Conservation (phyloP, 148 eudicot species). For the Cornus controversa region DNA sequence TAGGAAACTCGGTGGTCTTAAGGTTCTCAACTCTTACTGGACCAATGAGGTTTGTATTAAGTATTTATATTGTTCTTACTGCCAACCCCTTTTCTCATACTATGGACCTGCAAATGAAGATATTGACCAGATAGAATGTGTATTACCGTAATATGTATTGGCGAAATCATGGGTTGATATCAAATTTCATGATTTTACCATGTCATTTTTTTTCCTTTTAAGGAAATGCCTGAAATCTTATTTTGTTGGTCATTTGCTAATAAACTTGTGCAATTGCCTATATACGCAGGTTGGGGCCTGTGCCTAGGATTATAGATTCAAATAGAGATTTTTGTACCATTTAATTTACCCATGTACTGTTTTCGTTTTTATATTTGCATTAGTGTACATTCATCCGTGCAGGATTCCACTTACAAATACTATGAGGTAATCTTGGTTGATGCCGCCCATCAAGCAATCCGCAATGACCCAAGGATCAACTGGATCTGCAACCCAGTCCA, state of each 20-base stretch:
- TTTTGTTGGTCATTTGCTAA: neutral
- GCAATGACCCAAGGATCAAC: slow-evolving; percentile 53
- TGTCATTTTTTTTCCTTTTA: neutral
- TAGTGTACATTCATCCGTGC: neutral
- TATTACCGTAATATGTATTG: neutral
- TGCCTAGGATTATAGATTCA: neutral
- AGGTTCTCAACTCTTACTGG: slow-evolving; percentile 52
- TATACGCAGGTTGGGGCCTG: neutral
- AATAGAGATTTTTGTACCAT: neutral
- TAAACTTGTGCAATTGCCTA: neutral
- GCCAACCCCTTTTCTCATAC: neutral
- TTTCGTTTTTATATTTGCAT: neutral
- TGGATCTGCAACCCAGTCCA: slow-evolving; percentile 61
- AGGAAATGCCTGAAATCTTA: neutral
- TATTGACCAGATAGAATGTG: too few species aligned
- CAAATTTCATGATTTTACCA: neutral
- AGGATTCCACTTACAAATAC: slow-evolving; percentile 57
- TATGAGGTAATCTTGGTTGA: slow-evolving; percentile 52
- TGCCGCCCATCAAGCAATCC: slow-evolving; percentile 45
- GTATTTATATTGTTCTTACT: neutral
- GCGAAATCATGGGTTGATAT: neutral
- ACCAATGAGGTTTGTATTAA: slow-evolving; percentile 34
- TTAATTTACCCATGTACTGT: too few species aligned
- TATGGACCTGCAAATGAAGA: too few species aligned
- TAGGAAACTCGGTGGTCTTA: slow-evolving; percentile 36